Base-by-base conservation (phyloP, 768 basidiomycete genomes). In the Cystofilobasidium bisporidii region DNA sequence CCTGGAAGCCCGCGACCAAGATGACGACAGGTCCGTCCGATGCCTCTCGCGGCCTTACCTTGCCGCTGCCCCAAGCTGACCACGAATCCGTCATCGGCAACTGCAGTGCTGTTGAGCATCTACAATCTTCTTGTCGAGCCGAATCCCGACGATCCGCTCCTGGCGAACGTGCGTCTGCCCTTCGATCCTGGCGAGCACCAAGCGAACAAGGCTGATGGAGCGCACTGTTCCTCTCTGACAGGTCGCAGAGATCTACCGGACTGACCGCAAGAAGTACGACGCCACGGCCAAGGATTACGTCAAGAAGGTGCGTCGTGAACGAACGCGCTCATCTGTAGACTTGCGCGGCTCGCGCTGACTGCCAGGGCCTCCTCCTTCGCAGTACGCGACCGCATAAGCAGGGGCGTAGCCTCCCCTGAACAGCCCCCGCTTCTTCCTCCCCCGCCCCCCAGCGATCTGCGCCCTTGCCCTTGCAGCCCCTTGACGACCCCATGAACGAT, bases 1-100 rank as follows among this genome's bases (percentile, higher is more conserved):
- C 75, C 48, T 78, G 77, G 77, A 78, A 78, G 61, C 77, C 77
- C 11, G 73, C 77, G 18, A 76, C 75, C 17, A 78, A 76, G 71
- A 76, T 78, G 76, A 65, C 61, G 38, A 68, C 61, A 3, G 75
- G 76, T 76, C 30, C 43, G 28, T 57, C 36, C 45, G 4, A 18
- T n/a, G n/a, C n/a, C n/a, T n/a, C 43, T 38, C n/a, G 17, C 6
- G 18, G 24, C 28, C 3, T 11, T 17, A 26, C 30, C 6, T 28
- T 59, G 18, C 22, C 26, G 11, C 4, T 43, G 18, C n/a, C 41
- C 18, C 41, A 8, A 4, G 41, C 41, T 43, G 41, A 15, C 41
- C 14, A 6, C 36, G 36, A 5, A 12, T 36, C 6, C 36, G 6
- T 36, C 6, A 15, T 28, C 14, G 55, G 10, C n/a, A 4, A 3